phyloP scores from a whole-genome alignment of 306 rosid species.

The Acacia crassicarpa region DNA sequence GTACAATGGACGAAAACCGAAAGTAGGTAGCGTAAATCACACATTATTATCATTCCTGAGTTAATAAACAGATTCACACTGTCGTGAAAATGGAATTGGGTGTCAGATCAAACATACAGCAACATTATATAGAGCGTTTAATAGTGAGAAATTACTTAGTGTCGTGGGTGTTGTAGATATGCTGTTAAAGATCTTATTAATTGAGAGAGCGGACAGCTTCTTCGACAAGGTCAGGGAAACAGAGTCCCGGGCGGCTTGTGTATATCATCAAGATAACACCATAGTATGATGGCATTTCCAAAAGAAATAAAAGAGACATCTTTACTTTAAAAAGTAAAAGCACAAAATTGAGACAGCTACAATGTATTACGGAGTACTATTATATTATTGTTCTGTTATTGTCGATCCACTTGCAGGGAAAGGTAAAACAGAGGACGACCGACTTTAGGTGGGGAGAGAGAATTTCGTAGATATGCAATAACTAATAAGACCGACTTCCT shows the following conservation, averaged over 20 bases:
- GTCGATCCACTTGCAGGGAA: not conserved
- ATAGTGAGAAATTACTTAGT: slow-evolving; percentile 4
- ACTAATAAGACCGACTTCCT: not conserved
- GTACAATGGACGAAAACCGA: slow-evolving; percentile 8
- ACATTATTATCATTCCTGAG: not conserved
- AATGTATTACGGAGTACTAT: not conserved
- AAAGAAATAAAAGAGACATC: slow-evolving; percentile 8
- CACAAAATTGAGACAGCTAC: not conserved
- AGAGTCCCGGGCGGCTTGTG: not conserved
- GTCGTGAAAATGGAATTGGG: not conserved
- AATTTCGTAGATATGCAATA: not conserved
- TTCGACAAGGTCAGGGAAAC: slow-evolving; percentile 34
- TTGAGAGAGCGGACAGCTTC: slow-evolving; percentile 35
- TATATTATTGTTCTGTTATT: not conserved
- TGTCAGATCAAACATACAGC: not conserved
- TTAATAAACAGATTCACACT: not conserved
- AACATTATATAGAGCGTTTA: not conserved
- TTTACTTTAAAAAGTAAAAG: not conserved
- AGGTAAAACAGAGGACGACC: not conserved
- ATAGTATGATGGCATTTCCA: slow-evolving; percentile 8
- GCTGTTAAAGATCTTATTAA: not conserved
- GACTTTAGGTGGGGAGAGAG: not conserved
- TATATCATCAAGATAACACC: slow-evolving; percentile 21
- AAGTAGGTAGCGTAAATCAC: slow-evolving; percentile 17
- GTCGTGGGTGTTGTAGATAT: not conserved